Conservation (phyloP, 2,329 filamentous ascomycete genomes). For the Chrysoporthe puriensis region DNA sequence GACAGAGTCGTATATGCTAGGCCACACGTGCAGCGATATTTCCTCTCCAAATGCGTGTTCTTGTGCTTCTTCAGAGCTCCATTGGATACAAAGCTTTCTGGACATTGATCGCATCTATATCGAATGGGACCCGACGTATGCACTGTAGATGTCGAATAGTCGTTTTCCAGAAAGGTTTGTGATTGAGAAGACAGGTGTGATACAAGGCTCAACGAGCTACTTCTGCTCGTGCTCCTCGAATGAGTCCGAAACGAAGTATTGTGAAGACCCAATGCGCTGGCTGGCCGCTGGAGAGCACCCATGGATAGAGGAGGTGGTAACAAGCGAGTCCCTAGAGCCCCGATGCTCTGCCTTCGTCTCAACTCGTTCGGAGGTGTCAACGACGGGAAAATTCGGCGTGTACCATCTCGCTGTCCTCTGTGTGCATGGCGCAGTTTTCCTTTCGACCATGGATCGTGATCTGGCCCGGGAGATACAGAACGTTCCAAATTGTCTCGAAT, state of each 20-base stretch:
- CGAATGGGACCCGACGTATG: neutral
- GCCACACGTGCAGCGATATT: neutral
- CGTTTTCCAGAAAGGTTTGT: too few relatives aligned
- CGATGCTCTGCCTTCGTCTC: neutral
- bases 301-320: neutral
- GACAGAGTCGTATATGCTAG: constrained; percentile 5
- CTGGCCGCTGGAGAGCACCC: neutral
- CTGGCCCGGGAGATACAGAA: neutral
- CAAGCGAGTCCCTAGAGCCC: neutral
- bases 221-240: neutral
- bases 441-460: constrained; percentile 1
- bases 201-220: neutral
- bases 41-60: constrained; percentile 7
- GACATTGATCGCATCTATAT: constrained; percentile 1
- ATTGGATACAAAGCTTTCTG: neutral
- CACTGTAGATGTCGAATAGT: neutral
- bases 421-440: neutral
- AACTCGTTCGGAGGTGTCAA: neutral
- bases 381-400: neutral
- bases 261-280: neutral
- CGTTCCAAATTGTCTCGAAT: neutral
- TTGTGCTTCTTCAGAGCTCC: constrained; percentile 9
- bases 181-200: neutral
- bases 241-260: too few relatives aligned
- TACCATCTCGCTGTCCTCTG: neutral